These are phyloP conservation scores for Fusarium abutilonis DNA, from an alignment of 2,329 filamentous ascomycete genomes.

Conservation along the genomic window DNA sequence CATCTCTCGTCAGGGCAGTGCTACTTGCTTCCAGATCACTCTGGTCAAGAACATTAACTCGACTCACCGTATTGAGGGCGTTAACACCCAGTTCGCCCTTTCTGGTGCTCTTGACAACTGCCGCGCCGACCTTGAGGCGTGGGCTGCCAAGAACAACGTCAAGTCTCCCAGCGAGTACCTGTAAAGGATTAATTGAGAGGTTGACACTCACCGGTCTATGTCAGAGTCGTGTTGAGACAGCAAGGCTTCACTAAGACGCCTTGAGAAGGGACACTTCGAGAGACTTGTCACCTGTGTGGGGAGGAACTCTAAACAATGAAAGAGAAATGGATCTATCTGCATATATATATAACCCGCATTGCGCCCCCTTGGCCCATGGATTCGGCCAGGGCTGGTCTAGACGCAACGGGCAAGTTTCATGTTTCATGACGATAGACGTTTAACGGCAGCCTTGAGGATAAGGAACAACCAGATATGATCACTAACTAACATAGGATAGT, in stretches of 20 bases:
- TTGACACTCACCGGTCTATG: conserved; percentile 1
- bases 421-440: conserved; percentile 38
- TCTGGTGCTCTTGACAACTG: conserved; percentile 64
- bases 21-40: conserved; percentile 89
- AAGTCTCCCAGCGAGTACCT: conserved; percentile 47
- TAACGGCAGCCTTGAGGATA: conserved; percentile 5
- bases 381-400: conserved; percentile 38
- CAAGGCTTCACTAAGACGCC: conserved; percentile 6
- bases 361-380: conserved; percentile 36
- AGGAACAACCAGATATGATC: too few relatives aligned
- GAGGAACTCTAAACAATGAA: conserved; percentile 6
- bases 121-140: conserved; percentile 49
- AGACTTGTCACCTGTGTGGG: not conserved
- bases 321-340: conserved; percentile 35
- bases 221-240: conserved; percentile 3
- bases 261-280: conserved; percentile 11
- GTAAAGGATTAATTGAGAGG: conserved; percentile 12
- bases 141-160: conserved; percentile 53
- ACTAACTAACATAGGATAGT: too few relatives aligned
- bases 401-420: conserved; percentile 39
- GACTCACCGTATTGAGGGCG: conserved; percentile 82
- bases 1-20: conserved; percentile 82
- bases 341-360: conserved; percentile 37
- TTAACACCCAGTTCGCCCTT: conserved; percentile 75
- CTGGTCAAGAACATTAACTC: conserved; percentile 94